Conservation (phyloP, 805 yeast species). For the Lipomyces mesembrius region DNA sequence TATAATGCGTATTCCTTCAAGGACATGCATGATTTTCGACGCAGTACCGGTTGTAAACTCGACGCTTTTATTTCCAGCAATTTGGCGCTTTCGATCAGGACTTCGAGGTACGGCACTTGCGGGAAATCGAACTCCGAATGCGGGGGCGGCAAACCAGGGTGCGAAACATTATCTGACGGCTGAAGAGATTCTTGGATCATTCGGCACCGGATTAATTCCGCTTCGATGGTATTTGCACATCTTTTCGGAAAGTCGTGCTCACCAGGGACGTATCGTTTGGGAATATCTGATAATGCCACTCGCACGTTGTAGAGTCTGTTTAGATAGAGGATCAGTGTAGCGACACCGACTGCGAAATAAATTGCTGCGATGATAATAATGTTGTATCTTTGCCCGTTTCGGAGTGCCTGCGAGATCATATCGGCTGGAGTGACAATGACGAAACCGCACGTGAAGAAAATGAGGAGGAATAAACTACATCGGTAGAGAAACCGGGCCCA, state of each 20-base stretch:
- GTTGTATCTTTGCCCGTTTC: conserved; percentile 71
- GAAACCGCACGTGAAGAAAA: conserved; percentile 55
- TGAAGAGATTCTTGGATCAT: conserved; percentile 49
- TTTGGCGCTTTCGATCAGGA: conserved; percentile 40
- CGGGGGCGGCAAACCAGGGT: conserved; percentile 59
- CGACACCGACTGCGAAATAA: conserved; percentile 61
- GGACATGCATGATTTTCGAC: conserved; percentile 53
- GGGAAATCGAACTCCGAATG: conserved; percentile 41
- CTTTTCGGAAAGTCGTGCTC: conserved; percentile 61
- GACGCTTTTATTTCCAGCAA: conserved; percentile 39
- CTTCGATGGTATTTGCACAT: conserved; percentile 50
- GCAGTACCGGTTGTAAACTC: conserved; percentile 43
- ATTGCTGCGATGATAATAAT: conserved; percentile 79
- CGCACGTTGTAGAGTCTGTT: conserved; percentile 63
- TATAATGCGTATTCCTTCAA: conserved; percentile 60
- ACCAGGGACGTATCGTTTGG: conserved; percentile 74
- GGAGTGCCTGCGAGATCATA: conserved; percentile 65
- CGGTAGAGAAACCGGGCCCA: conserved; percentile 39
- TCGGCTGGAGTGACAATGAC: conserved; percentile 79
- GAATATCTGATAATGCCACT: conserved; percentile 71
- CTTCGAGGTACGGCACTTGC: conserved; percentile 42
- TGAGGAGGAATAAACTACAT: conserved; percentile 42
- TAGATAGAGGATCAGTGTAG: conserved; percentile 57
- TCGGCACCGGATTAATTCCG: conserved; percentile 52
- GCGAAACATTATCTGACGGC: conserved; percentile 53